Evolutionary conservation across 768 basidiomycete genomes (phyloP), one percentile per base, ranked within the genome.

Genomic region (Vararia minispora): DNA sequence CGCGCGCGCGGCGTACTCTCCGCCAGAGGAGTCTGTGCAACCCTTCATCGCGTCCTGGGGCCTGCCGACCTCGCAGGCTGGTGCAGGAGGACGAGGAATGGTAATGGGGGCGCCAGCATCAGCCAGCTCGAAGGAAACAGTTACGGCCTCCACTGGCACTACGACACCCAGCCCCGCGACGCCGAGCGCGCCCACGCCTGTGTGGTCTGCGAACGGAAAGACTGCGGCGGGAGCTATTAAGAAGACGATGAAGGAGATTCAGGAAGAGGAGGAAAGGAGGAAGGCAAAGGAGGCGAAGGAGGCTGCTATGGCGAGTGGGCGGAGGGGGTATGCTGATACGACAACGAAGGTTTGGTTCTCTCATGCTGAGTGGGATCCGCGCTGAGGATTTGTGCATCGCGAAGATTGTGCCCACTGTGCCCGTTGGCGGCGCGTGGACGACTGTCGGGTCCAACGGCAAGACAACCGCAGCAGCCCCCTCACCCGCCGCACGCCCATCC

Each of bases 161-260:
- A 46, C 60, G 11, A 36, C 58, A 16, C 39, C 54, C n/a, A n/a
- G n/a, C 5, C 41, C 55, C 25, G 39, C 51, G 9, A 31, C 58
- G 0, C 43, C 54, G 3, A 35, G 40, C 5, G 45, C 60, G 10
- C 33, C 50, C n/a, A 37, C 53, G 8, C 71, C 76, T 12, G 88
- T 86, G 14, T 94, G 90, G 88, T 82, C 79, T 8, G 76, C 69
- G 49, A 61, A 71, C 12, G 61, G 59, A 18, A 79, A 76, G 52
- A 58, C 69, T 6, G 62, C 63, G 8, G n/a, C n/a, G n/a, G n/a
- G n/a, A n/a, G 55, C 65, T 3, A 55, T 70, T 6, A 92, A 89
- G 68, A 95, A 90, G 69, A 86, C 87, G 2, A 81, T 99, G 80
- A 97, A 94, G 65, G 91, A 99, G 64, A 99, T 99, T 28, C 88